Evolutionary conservation across 305 asterid genomes (phyloP).

Genomic region (Coffea humblotiana): DNA sequence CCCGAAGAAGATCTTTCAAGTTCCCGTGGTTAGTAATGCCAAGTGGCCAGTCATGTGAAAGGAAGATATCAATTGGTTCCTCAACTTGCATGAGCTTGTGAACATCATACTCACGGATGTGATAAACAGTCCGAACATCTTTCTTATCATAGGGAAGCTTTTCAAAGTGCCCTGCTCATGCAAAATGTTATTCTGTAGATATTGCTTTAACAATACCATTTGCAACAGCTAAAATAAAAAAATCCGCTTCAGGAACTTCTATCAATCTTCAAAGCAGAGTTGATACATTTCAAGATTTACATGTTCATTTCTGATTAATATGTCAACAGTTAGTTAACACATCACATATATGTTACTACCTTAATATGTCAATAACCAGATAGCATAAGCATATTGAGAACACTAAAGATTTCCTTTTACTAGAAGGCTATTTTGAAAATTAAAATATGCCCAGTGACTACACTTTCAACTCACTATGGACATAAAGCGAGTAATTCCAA

Average conservation of each 20-base stretch:
- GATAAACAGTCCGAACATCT: slow-evolving; percentile 88
- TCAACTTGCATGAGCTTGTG: slow-evolving; percentile 90
- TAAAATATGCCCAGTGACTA: not conserved
- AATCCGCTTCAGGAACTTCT: not conserved
- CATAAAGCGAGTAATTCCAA: not conserved
- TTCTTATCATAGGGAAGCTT: slow-evolving; percentile 71
- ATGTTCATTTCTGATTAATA: not conserved
- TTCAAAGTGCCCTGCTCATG: slow-evolving; percentile 81
- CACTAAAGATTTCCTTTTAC: not conserved
- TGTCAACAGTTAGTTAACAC: not conserved
- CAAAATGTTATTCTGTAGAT: slow-evolving; percentile 19
- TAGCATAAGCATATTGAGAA: not conserved
- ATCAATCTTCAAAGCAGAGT: slow-evolving; percentile 6
- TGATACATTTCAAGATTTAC: not conserved
- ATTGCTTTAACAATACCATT: slow-evolving; percentile 12
- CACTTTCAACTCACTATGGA: not conserved
- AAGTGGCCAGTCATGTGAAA: slow-evolving; percentile 98
- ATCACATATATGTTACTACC: not conserved
- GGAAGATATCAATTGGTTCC: slow-evolving; percentile 91
- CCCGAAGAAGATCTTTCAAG: slow-evolving; percentile 57
- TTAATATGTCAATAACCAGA: not conserved
- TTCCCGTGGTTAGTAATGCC: slow-evolving; percentile 81
- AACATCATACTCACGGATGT: slow-evolving; percentile 91
- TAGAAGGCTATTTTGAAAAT: not conserved
- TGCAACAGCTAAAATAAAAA: slow-evolving; percentile 5